Evolutionary conservation across 768 basidiomycete genomes (phyloP), one percentile per base, ranked within the genome.

Genomic region (Roridomyces roridus): DNA sequence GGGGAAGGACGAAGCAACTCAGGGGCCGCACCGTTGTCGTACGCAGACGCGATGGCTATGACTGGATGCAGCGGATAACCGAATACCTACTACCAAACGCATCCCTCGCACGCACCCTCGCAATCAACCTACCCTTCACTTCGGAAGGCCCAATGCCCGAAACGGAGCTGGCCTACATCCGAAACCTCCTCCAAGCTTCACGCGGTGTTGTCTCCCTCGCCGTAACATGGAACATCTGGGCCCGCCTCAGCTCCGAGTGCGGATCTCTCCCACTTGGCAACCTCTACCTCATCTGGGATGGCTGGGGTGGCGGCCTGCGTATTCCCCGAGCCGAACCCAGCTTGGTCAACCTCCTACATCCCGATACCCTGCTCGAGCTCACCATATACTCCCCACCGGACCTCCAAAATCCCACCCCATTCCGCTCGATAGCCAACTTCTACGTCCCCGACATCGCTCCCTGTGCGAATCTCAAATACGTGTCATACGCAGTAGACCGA

Each of bases 401-500:
- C 26, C 18, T 55, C 9, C 6, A 14, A 12, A 18, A 48, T 23
- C 21, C n/a, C 10, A 41, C 18, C 15, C 21, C 37, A 5, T 55
- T 41, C 18, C 46, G 40, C 12, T 24, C 37, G 5, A 26, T 15
- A 5, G 54, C 25, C 18, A 17, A 25, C 12, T 17, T 29, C 21
- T 48, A 48, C 41, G 46, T 55, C 20, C 54, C 54, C 11, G 37
- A 37, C 47, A 42, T 37, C n/a, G 25, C 28, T 24, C 35, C 9
- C 14, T 57, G 49, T 9, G 41, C 20, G 5, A 57, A 45, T n/a
- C 55, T 57, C 42, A 42, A 25, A 6, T 57, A 45, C 28, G 48
- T 57, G 17, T 29, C 48, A 2, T 51, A 57, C 26, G 55, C 48
- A 1, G 42, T 48, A 8, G 48, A 51, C 44, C 55, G 55, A 18